Percentiles rank a stretch among this genome's conserved stretches.
Conservation (phyloP, 2,329 filamentous ascomycete species). For the Tympanopsis confertula region DNA sequence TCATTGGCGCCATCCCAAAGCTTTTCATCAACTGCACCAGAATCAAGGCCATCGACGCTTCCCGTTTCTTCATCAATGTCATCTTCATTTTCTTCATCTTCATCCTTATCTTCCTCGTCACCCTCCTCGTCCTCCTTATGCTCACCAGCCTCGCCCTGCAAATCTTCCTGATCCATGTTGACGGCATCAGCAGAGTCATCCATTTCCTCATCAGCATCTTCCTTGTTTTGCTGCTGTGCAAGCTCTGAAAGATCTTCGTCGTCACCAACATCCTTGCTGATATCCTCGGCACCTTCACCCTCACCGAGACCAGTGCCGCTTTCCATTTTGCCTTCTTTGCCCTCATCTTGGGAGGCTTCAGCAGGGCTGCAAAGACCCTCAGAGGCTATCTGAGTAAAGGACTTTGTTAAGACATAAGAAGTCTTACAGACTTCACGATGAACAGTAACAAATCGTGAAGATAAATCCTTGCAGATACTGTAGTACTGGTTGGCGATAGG, state of each 20-base stretch:
- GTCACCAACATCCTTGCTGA: conserved; percentile 93
- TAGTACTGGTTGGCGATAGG: conserved; percentile 70
- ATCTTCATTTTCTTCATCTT: conserved; percentile 48
- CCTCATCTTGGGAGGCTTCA: conserved; percentile 64
- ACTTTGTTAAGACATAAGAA: conserved; percentile 62
- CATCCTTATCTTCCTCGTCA: conserved; percentile 48
- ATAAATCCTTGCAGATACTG: conserved; percentile 42
- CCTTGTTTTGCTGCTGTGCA: conserved; percentile 72
- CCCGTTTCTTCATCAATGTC: conserved; percentile 62
- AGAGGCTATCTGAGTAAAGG: conserved; percentile 66
- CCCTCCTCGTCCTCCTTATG: conserved; percentile 52
- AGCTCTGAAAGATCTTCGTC: conserved; percentile 89
- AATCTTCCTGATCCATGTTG: conserved; percentile 83
- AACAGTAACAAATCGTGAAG: conserved; percentile 46
- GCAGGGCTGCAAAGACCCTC: conserved; percentile 87
- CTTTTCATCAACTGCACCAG: conserved; percentile 88
- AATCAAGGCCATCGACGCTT: conserved; percentile 81
- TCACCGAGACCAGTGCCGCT: conserved; percentile 89
- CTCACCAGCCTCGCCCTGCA: conserved; percentile 83
- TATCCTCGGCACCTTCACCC: conserved; percentile 87
- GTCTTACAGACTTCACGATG: conserved; percentile 65
- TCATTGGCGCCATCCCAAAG: conserved; percentile 88
- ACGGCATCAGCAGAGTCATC: conserved; percentile 67
- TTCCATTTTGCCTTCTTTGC: conserved; percentile 63
- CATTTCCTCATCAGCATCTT: conserved; percentile 40